Base-by-base conservation (phyloP, 495 filamentous ascomycete species). In the Lasiosphaeria hispida region DNA sequence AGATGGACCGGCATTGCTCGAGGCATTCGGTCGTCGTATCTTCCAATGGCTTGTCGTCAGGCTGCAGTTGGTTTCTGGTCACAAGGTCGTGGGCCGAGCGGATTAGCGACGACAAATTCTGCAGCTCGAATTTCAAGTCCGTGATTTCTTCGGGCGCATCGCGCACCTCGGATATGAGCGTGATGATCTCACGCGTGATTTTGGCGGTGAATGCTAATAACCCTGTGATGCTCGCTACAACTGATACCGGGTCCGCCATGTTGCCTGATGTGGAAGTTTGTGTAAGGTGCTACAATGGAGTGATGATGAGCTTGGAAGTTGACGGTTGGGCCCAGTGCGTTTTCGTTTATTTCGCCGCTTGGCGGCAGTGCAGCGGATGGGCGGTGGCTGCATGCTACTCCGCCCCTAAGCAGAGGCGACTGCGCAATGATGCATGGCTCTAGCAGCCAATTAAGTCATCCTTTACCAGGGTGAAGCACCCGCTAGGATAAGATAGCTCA, bases 161-260 rank as follows among this genome's bases (percentile, higher is more conserved):
- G 1, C 42, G 6, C 17, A 66, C 55, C 14, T 60, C 60, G 4
- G 58, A 42, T 1, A 57, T 58, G 3, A 66, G 19, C 14, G 63
- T 53, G 18, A 60, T 41, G 13, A 61, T 45, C 6, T 62, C 43
- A 17, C 57, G 44, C 4, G 63, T 55, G 1, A 62, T 55, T 13
- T 58, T 60, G 30, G 55, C 54, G 14, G 63, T 57, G 41, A 66
- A 50, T 11, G 61, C 58, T 15, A 61, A 33, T 6, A 66, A 41
- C 19, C 63, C 63, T 5, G 51, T 47, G 38, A 61, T 44, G 36
- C 63, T 57, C 10, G 63, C 61, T 6, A 50, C 44, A 17, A 63
- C 34, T 10, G 63, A 66, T 7, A 66, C 18, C 35, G 63, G 61
- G 36, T 66, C 63, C 9, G 60, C 53, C 61, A 63, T 66, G 4